Evolutionary conservation across 495 filamentous ascomycete genomes (phyloP), one percentile per base, ranked within the genome.

Genomic region (Penicillium canescens): DNA sequence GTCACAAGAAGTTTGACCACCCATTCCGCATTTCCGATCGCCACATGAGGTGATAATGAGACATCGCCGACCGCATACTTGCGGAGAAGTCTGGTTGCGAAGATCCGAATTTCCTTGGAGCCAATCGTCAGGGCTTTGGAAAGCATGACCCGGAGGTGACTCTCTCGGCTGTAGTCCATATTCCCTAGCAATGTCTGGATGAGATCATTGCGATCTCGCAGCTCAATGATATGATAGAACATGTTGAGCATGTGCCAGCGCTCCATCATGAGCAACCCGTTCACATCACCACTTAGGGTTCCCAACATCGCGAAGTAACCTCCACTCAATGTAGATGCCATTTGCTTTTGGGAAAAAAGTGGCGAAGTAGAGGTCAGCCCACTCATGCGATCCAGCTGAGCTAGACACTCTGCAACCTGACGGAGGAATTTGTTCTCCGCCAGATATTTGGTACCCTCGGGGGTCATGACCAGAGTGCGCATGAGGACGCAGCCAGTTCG

Each of bases 161-260:
- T 92, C 56, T 88, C 86, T 40, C 93, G 74, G 16, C 86, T 86
- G 64, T 95, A 98, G 67, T 98, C 92, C 76, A 98, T 91, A 64
- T 92, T 92, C 31, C 85, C 82, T 8, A 98, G 78, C 61, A 98
- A 82, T 18, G 90, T 78, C 57, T 91, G 87, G 55, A 96, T 89
- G 39, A 98, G 78, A 63, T 98, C 94, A 41, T 93, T 90, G 3
- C 95, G 87, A 65, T 90, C 86, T 59, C 86, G 86, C 16, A 96
- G 79, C 61, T 98, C 95, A 50, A 96, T 83, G 61, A 98, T 94
- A 65, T 97, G 93, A 66, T 98, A 98, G 76, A 96, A 92, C 90
- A 98, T 98, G 69, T 97, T 98, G 66, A 96, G 87, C 79, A 98
- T 93, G 55, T 90, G 90, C 92, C 93, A 98, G 56, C 91, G 79